Percentiles rank a stretch among this genome's conserved stretches.
These are phyloP conservation scores for Galerina marginata DNA, from an alignment of 768 basidiomycete species.

Conservation along the genomic window DNA sequence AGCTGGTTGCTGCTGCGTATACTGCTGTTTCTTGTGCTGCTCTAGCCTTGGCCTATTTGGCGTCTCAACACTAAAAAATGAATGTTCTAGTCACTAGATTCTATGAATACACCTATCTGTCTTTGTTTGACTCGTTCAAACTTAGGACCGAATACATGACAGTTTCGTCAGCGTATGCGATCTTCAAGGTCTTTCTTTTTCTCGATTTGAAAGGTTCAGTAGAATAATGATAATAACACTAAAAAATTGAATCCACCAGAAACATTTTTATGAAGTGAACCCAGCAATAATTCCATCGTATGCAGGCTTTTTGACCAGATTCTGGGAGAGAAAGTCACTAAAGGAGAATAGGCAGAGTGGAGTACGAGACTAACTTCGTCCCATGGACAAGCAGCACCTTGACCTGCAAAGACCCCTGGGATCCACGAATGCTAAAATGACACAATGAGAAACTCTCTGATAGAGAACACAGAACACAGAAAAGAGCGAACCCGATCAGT, in stretches of 20 bases:
- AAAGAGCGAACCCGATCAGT: constrained; percentile 40
- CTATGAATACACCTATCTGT: too few species aligned
- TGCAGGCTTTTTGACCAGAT: constrained; percentile 48
- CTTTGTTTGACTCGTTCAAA: too few species aligned
- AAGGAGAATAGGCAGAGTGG: not conserved
- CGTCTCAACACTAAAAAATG: too few species aligned
- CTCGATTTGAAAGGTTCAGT: too few species aligned
- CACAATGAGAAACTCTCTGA: not conserved
- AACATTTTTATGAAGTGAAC: constrained; percentile 20
- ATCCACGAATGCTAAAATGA: constrained; percentile 44
- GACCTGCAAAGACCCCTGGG: constrained; percentile 41
- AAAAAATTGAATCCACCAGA: too few species aligned
- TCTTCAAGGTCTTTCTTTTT: too few species aligned
- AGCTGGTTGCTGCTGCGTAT: not conserved
- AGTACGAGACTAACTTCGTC: constrained; percentile 33
- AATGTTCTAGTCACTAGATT: too few species aligned
- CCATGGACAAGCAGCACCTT: constrained; percentile 46
- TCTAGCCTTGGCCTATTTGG: not conserved
- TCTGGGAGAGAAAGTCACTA: constrained; percentile 28
- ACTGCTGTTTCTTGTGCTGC: not conserved
- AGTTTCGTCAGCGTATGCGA: too few species aligned
- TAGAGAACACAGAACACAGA: not conserved
- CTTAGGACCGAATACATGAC: too few species aligned
- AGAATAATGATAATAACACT: too few species aligned
- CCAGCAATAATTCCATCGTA: constrained; percentile 51